A percentile compares a stretch with the other conserved stretches of the same genome.
These are phyloP conservation scores for Penicillium capsulatum DNA, from an alignment of 2,329 filamentous ascomycete species.

Conservation along the genomic window DNA sequence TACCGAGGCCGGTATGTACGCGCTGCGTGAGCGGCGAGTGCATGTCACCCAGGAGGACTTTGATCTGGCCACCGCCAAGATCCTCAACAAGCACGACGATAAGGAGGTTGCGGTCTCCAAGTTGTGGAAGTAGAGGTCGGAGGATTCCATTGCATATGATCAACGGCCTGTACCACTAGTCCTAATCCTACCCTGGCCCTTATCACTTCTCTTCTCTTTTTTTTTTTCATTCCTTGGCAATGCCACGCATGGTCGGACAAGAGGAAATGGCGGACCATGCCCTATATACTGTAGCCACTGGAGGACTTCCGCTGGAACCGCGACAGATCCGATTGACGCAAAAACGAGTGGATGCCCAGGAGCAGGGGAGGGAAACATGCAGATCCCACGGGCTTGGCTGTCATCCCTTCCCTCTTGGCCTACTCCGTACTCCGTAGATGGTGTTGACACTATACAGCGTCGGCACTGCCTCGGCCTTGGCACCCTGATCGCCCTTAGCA, in stretches of 20 bases:
- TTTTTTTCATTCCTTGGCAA: background rate
- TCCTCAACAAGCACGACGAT: constrained; percentile 98
- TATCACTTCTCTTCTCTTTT: background rate
- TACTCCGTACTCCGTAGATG: background rate
- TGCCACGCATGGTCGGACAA: too few species aligned
- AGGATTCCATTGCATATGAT: background rate
- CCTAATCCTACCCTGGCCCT: constrained; percentile 13
- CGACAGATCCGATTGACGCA: background rate
- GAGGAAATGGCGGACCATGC: too few species aligned
- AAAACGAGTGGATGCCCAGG: background rate
- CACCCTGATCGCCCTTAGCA: background rate
- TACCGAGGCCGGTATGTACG: constrained; percentile 98
- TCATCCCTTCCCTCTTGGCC: constrained; percentile 16
- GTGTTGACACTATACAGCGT: background rate
- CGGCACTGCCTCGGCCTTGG: background rate
- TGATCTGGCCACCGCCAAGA: constrained; percentile 96
- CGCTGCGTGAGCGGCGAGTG: constrained; percentile 86
- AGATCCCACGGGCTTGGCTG: constrained; percentile 8
- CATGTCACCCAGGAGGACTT: constrained; percentile 99
- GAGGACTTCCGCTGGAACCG: too few species aligned
- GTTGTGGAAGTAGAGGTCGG: constrained; percentile 32
- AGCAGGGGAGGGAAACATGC: constrained; percentile 1
- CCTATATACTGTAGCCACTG: too few species aligned
- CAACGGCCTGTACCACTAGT: constrained; percentile 26
- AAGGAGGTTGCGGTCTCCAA: constrained; percentile 62